These are phyloP conservation scores for Saccharomycopsis babjevae DNA, from an alignment of 805 yeast species.

Conservation along the genomic window DNA sequence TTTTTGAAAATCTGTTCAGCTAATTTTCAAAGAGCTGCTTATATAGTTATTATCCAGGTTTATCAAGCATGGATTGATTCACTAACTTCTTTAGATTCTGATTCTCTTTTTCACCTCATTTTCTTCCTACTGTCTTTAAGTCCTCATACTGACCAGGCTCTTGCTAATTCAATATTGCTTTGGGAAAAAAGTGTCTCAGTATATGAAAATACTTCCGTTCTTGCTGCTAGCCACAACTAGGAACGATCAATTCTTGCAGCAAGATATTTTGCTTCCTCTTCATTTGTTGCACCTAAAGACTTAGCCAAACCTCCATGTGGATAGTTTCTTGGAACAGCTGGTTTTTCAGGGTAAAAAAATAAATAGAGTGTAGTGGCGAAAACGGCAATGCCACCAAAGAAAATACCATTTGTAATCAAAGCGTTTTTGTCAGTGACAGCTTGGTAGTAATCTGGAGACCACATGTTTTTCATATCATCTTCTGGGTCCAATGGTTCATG, in stretches of 20 bases:
- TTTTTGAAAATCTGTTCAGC: too few species aligned
- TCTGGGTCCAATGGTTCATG: conserved; percentile 63
- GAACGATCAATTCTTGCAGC: conserved; percentile 32
- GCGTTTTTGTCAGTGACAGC: conserved; percentile 53
- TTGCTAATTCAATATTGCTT: not conserved
- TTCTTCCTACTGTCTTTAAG: too few species aligned
- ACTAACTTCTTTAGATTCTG: too few species aligned
- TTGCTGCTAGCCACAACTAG: not conserved
- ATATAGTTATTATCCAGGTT: too few species aligned
- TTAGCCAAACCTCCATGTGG: conserved; percentile 69
- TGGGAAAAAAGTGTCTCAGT: not conserved
- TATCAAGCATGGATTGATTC: too few species aligned
- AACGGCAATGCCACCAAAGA: conserved; percentile 37
- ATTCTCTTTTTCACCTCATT: too few species aligned
- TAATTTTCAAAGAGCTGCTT: too few species aligned
- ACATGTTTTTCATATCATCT: conserved; percentile 67
- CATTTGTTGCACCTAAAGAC: conserved; percentile 56
- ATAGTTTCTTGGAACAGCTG: conserved; percentile 66
- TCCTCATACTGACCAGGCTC: not conserved
- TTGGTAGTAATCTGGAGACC: conserved; percentile 76
- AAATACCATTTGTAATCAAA: conserved; percentile 42
- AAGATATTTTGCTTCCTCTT: conserved; percentile 31
- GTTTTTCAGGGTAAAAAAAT: conserved; percentile 51
- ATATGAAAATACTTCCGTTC: not conserved
- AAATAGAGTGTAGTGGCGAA: conserved; percentile 37